These are phyloP conservation scores for Venturia pyrina DNA, from an alignment of 2,329 filamentous ascomycete genomes.

Conservation along the genomic window DNA sequence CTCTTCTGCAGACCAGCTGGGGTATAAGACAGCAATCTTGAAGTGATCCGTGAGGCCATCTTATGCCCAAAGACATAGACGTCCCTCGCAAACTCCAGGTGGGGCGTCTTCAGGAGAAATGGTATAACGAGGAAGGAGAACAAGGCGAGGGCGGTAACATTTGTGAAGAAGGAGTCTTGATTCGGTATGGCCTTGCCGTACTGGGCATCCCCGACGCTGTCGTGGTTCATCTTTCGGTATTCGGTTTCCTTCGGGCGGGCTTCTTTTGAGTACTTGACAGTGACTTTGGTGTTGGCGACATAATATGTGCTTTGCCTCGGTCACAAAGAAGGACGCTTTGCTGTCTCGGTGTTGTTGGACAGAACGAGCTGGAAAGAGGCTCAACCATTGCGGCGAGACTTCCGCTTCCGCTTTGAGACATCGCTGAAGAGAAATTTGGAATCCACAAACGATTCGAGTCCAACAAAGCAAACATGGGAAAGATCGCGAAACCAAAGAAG, in stretches of 20 bases:
- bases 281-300: background rate
- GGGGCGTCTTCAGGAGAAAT: background rate
- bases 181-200: background rate
- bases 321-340: background rate
- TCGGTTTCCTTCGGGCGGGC: background rate
- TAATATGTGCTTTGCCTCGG: background rate
- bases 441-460: background rate
- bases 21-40: background rate
- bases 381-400: background rate
- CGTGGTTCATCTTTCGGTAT: background rate
- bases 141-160: background rate
- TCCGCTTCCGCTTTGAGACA: background rate
- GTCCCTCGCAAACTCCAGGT: background rate
- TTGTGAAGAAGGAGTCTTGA: background rate
- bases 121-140: background rate
- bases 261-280: background rate
- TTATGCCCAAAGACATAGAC: background rate
- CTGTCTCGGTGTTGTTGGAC: background rate
- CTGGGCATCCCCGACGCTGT: background rate
- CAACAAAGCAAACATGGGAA: slow-evolving; percentile 22
- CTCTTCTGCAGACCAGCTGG: background rate
- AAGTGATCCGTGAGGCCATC: background rate
- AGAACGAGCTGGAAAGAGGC: background rate
- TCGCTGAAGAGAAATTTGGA: background rate
- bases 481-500: slow-evolving; percentile 38